Percentiles rank a stretch among this genome's conserved stretches.
Evolutionary conservation across 164 flowering plant species (phyloP).

Genomic region (Magnolia officinalis): DNA sequence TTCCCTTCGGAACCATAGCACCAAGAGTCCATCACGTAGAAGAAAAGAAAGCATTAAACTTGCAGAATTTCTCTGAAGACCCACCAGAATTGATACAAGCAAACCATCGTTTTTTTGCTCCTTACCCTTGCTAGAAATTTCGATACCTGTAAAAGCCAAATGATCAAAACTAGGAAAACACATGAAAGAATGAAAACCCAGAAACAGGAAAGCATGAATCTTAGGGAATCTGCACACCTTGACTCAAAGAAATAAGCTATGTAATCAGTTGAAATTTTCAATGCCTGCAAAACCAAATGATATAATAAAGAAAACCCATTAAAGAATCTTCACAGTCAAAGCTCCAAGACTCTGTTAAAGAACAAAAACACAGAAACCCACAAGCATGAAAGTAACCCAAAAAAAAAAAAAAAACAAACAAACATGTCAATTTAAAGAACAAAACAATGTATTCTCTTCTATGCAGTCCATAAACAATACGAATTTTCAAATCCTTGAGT

Average conservation of each 20-base stretch:
- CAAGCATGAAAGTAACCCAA: not conserved
- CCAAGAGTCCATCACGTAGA: conserved; percentile 52
- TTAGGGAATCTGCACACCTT: too few species aligned
- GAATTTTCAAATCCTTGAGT: too few species aligned
- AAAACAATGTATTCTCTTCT: too few species aligned
- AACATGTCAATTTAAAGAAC: not conserved
- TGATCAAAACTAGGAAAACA: not conserved
- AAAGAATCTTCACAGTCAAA: not conserved
- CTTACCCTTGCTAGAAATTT: not conserved
- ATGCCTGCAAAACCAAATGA: not conserved
- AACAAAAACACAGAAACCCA: not conserved
- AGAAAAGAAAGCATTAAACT: conserved; percentile 1
- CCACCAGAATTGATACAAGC: conserved; percentile 3
- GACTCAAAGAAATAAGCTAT: too few species aligned
- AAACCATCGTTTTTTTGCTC: conserved; percentile 1
- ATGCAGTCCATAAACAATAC: too few species aligned
- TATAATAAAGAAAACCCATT: not conserved
- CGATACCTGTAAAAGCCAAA: not conserved
- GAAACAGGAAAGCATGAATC: not conserved
- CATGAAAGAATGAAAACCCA: not conserved
- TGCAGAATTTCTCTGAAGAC: not conserved
- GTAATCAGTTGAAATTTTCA: not conserved
- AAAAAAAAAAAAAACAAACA: too few species aligned
- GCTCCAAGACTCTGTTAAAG: not conserved
- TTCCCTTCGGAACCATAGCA: conserved; percentile 39